Evolutionary conservation across 345 rosid species (phyloP).

Genomic region (Balakata baccata): DNA sequence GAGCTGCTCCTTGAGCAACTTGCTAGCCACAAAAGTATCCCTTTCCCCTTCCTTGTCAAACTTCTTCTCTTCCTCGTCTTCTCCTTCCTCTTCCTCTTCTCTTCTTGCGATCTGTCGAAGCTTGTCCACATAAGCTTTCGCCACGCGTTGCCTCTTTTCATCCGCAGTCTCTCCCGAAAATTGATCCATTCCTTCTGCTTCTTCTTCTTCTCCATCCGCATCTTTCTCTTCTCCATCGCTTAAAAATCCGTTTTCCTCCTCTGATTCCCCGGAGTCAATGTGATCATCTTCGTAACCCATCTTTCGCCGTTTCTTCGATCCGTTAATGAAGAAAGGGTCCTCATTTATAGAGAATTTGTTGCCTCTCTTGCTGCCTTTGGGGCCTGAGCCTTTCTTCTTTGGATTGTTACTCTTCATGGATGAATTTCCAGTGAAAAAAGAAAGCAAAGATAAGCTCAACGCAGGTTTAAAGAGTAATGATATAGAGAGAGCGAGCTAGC

Average conservation of each 20-base stretch:
- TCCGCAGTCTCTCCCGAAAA: slow-evolving; percentile 61
- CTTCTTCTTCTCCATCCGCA: slow-evolving; percentile 20
- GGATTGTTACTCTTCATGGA: slow-evolving; percentile 31
- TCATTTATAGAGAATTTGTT: slow-evolving; percentile 24
- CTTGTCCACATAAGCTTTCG: slow-evolving; percentile 45
- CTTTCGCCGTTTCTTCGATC: slow-evolving; percentile 50
- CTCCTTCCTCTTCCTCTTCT: slow-evolving; percentile 36
- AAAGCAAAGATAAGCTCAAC: too few species aligned
- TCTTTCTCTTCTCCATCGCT: slow-evolving; percentile 28
- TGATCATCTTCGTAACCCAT: slow-evolving; percentile 42
- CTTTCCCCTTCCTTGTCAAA: slow-evolving; percentile 53
- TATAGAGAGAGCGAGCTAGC: too few species aligned
- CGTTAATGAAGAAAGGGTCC: slow-evolving; percentile 51
- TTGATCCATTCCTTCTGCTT: slow-evolving; percentile 31
- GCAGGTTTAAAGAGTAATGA: too few species aligned
- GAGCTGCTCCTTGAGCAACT: slow-evolving; percentile 77
- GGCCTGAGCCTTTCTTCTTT: slow-evolving; percentile 33
- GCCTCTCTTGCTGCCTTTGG: slow-evolving; percentile 23
- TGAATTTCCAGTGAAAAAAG: not conserved
- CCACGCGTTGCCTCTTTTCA: slow-evolving; percentile 71
- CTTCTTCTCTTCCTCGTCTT: slow-evolving; percentile 35
- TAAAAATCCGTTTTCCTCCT: slow-evolving; percentile 20
- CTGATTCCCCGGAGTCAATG: slow-evolving; percentile 60
- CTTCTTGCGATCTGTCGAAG: slow-evolving; percentile 35
- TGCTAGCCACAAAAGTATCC: slow-evolving; percentile 57